A percentile compares a stretch with the other conserved stretches of the same genome.
These are phyloP conservation scores for Smittium culicis DNA, from an alignment of 371 early-diverging fungal genomes.

Conservation along the genomic window DNA sequence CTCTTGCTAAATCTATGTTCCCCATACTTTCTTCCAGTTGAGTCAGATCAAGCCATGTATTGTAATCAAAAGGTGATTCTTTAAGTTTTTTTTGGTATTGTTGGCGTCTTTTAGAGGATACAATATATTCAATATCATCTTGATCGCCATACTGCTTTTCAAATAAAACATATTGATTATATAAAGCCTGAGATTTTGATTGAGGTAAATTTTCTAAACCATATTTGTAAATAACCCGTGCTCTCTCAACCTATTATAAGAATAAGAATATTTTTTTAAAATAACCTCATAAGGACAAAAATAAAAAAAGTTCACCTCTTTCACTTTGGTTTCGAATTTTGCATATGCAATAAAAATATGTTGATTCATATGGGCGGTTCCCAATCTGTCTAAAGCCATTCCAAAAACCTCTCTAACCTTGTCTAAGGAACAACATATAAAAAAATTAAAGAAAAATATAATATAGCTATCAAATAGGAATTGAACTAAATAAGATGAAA, in stretches of 20 bases:
- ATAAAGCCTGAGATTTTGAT: slow-evolving; percentile 54
- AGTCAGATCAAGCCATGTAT: slow-evolving; percentile 89
- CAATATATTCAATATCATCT: slow-evolving; percentile 78
- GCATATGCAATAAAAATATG: slow-evolving; percentile 87
- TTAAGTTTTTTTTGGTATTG: slow-evolving; percentile 79
- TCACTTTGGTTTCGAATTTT: slow-evolving; percentile 76
- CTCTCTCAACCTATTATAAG: slow-evolving; percentile 49
- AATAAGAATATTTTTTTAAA: background rate
- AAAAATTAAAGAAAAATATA: background rate
- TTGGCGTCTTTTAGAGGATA: slow-evolving; percentile 67
- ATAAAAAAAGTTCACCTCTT: slow-evolving; percentile 37
- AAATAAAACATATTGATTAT: slow-evolving; percentile 85
- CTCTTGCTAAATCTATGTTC: slow-evolving; percentile 59
- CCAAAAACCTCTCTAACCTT: slow-evolving; percentile 70
- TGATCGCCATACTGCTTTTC: slow-evolving; percentile 88
- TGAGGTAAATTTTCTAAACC: slow-evolving; percentile 74
- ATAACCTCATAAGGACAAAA: background rate
- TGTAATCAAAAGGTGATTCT: slow-evolving; percentile 74
- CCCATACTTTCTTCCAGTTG: slow-evolving; percentile 73
- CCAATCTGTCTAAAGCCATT: slow-evolving; percentile 74
- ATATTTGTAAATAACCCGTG: slow-evolving; percentile 88
- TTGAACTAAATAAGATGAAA: background rate
- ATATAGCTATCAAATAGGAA: background rate
- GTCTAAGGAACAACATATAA: slow-evolving; percentile 28
- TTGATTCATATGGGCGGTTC: slow-evolving; percentile 77